These are phyloP conservation scores for Trichoderma cornu-damae DNA, from an alignment of 2,329 filamentous ascomycete species.

Conservation along the genomic window DNA sequence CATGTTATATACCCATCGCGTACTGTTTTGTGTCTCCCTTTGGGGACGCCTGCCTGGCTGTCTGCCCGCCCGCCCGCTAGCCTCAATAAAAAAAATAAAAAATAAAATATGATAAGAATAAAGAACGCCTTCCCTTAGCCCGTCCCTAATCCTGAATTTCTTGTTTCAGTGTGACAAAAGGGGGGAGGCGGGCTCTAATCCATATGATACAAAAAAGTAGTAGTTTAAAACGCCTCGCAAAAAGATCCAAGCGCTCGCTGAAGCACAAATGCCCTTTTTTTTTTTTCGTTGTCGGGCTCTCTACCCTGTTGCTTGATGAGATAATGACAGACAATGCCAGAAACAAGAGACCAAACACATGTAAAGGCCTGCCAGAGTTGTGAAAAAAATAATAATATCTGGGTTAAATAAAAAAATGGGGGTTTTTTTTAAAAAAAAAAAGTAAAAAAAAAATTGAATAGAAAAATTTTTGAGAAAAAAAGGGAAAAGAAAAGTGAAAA, in stretches of 20 bases:
- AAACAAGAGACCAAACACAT: not conserved
- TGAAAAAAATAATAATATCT: not conserved
- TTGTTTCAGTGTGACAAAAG: not conserved
- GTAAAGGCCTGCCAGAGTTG: not conserved
- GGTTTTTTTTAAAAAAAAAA: too few species aligned
- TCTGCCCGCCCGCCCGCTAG: not conserved
- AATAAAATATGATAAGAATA: not conserved
- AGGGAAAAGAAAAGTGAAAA: too few species aligned
- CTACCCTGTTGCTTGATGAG: not conserved
- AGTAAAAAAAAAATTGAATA: too few species aligned
- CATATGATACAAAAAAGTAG: slow-evolving; percentile 3
- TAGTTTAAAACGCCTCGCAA: slow-evolving; percentile 4
- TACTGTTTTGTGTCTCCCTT: slow-evolving; percentile 3
- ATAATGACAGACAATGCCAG: not conserved
- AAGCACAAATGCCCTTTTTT: slow-evolving; percentile 7
- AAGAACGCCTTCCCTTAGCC: not conserved
- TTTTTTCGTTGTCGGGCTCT: not conserved
- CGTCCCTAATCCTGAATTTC: not conserved
- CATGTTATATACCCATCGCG: slow-evolving; percentile 12
- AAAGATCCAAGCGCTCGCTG: slow-evolving; percentile 8
- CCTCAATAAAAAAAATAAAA: not conserved
- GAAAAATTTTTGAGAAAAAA: too few species aligned
- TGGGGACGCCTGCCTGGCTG: not conserved
- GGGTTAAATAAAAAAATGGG: too few species aligned
- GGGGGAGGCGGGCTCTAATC: not conserved